These are phyloP conservation scores for Raphanus raphanistrum DNA, from an alignment of 345 rosid genomes.

Conservation along the genomic window DNA sequence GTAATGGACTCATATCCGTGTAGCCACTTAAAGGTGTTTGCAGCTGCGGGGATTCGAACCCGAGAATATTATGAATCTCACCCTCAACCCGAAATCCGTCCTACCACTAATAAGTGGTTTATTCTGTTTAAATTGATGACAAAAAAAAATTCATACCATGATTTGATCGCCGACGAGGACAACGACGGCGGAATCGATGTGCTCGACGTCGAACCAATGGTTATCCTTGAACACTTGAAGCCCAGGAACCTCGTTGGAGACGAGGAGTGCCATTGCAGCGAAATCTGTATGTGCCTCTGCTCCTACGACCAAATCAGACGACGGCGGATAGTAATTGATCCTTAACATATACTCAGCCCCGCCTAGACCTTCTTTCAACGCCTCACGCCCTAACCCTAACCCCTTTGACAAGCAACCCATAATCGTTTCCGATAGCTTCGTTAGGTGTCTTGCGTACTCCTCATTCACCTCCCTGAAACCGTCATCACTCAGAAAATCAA, in stretches of 20 bases:
- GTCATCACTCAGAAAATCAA: too few species aligned
- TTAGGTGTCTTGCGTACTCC: slow-evolving; percentile 52
- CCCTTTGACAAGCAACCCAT: slow-evolving; percentile 54
- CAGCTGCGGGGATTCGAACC: too few species aligned
- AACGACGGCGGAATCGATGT: slow-evolving; percentile 53
- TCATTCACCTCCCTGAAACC: slow-evolving; percentile 63
- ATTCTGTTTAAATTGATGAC: too few species aligned
- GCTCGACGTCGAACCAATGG: slow-evolving; percentile 53
- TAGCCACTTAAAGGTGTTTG: too few species aligned
- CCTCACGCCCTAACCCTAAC: slow-evolving; percentile 50
- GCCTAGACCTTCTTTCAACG: slow-evolving; percentile 48
- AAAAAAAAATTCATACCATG: too few species aligned
- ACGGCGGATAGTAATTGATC: slow-evolving; percentile 72
- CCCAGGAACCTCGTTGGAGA: slow-evolving; percentile 66
- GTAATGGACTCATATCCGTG: too few species aligned
- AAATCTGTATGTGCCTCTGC: too few species aligned
- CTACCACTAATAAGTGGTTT: too few species aligned
- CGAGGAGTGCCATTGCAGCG: too few species aligned
- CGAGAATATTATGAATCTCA: too few species aligned
- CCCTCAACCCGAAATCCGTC: too few species aligned
- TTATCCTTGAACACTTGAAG: slow-evolving; percentile 63
- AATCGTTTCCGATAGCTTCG: slow-evolving; percentile 52
- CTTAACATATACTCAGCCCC: slow-evolving; percentile 62
- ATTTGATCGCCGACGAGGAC: slow-evolving; percentile 72
- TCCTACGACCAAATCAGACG: slow-evolving; percentile 54